A percentile compares a stretch with the other conserved stretches of the same genome.
Evolutionary conservation across 164 flowering plant genomes (phyloP).

Genomic region (Magnolia officinalis): DNA sequence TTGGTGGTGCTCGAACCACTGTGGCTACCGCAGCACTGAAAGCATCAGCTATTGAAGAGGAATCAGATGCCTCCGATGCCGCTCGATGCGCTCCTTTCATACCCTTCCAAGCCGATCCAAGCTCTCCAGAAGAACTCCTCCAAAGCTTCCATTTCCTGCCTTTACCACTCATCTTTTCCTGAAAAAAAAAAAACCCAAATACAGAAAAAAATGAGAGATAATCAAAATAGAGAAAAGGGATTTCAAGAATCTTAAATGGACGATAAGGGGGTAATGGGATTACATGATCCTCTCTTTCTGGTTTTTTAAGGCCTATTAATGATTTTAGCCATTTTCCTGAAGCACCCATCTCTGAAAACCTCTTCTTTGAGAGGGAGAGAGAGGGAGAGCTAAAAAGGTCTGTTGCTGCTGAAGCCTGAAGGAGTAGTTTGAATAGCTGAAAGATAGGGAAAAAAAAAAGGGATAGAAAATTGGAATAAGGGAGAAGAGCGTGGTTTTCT

Average conservation of each 20-base stretch:
- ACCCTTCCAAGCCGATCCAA: constrained; percentile 23
- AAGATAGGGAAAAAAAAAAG: too few relatives aligned
- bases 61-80: constrained; percentile 44
- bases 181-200: constrained; percentile 1
- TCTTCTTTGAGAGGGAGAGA: background rate
- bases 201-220: background rate
- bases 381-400: background rate
- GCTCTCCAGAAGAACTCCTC: constrained; percentile 54
- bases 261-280: constrained; percentile 13
- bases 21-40: constrained; percentile 68
- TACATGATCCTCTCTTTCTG: constrained; percentile 43
- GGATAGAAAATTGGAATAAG: background rate
- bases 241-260: background rate
- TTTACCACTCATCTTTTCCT: constrained; percentile 41
- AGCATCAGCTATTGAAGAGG: constrained; percentile 36
- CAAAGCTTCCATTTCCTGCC: constrained; percentile 64
- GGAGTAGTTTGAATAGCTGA: background rate
- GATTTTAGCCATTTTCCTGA: constrained; percentile 87
- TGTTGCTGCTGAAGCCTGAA: too few relatives aligned
- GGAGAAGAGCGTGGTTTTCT: background rate
- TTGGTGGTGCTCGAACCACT: constrained; percentile 67
- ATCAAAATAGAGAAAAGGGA: background rate
- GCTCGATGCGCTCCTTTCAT: constrained; percentile 27
- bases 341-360: constrained; percentile 54
- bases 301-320: constrained; percentile 50